These are phyloP conservation scores for Leccinum boreale DNA, from an alignment of 768 basidiomycete species.

Conservation along the genomic window DNA sequence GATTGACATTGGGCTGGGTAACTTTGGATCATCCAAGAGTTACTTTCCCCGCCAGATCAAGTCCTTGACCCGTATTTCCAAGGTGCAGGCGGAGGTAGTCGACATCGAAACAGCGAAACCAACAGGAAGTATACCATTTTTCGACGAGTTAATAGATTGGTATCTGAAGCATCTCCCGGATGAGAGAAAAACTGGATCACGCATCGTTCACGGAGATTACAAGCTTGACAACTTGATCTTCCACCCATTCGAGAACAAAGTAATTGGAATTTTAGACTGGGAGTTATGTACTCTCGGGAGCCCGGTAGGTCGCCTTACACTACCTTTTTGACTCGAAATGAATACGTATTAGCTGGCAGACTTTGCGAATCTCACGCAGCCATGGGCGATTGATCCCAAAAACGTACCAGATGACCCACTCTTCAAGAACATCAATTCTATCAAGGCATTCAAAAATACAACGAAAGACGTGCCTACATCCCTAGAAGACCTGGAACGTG, in stretches of 20 bases:
- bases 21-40: slow-evolving; percentile 68
- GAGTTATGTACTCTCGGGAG: slow-evolving; percentile 94
- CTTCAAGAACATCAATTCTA: slow-evolving; percentile 17
- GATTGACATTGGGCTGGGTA: slow-evolving; percentile 58
- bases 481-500: slow-evolving; percentile 72
- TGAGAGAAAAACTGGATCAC: slow-evolving; percentile 67
- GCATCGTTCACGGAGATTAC: slow-evolving; percentile 97
- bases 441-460: slow-evolving; percentile 66
- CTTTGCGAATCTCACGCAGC: slow-evolving; percentile 84
- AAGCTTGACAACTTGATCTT: slow-evolving; percentile 98
- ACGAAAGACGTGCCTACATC: slow-evolving; percentile 55
- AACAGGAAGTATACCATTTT: slow-evolving; percentile 72
- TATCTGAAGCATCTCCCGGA: slow-evolving; percentile 73
- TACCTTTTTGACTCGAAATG: background rate
- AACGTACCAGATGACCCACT: slow-evolving; percentile 31
- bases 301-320: slow-evolving; percentile 54
- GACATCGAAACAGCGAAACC: slow-evolving; percentile 61
- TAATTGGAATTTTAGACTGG: slow-evolving; percentile 97
- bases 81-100: slow-evolving; percentile 65
- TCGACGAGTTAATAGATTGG: slow-evolving; percentile 72
- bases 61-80: slow-evolving; percentile 77
- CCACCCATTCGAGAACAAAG: slow-evolving; percentile 85
- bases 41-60: slow-evolving; percentile 96
- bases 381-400: slow-evolving; percentile 62
- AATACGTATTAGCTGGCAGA: slow-evolving; percentile 65